Conservation (phyloP, 1,284 basidiomycete species). For the Cryptococcus sp. region DNA sequence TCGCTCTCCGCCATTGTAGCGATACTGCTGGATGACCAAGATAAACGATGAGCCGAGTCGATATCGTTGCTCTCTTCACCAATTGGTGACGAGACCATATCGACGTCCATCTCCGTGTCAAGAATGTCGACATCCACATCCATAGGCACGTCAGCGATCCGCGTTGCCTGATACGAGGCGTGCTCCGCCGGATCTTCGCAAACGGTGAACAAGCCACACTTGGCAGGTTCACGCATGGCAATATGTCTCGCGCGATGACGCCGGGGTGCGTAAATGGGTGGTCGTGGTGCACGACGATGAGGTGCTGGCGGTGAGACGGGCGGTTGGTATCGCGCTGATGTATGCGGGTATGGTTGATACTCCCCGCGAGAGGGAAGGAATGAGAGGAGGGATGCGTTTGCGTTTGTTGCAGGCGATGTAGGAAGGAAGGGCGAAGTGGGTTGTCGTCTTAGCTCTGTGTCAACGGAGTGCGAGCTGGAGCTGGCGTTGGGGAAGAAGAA, state of each 20-base stretch:
- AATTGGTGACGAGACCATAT: constrained; percentile 6
- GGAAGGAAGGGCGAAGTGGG: too few species aligned
- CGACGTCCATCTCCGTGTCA: constrained; percentile 10
- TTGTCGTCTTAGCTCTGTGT: too few species aligned
- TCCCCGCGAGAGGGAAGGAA: too few species aligned
- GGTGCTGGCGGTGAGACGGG: constrained; percentile 31
- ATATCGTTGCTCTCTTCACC: neutral
- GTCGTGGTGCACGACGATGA: constrained; percentile 29
- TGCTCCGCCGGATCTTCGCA: constrained; percentile 22
- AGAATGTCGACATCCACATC: neutral
- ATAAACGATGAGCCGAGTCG: constrained; percentile 3
- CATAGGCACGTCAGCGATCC: too few species aligned
- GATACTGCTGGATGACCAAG: constrained; percentile 13
- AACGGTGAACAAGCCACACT: constrained; percentile 40
- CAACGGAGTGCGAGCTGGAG: too few species aligned
- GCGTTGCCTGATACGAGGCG: neutral
- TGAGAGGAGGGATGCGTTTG: too few species aligned
- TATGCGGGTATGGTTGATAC: too few species aligned
- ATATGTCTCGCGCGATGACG: constrained; percentile 33
- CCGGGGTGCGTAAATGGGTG: constrained; percentile 27
- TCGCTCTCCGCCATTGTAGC: constrained; percentile 5
- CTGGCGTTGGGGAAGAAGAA: neutral
- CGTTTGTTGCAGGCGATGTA: too few species aligned
- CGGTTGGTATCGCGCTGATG: neutral
- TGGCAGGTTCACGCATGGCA: constrained; percentile 30